Conservation (phyloP, 495 filamentous ascomycete genomes). For the Neohortaea acidophila region DNA sequence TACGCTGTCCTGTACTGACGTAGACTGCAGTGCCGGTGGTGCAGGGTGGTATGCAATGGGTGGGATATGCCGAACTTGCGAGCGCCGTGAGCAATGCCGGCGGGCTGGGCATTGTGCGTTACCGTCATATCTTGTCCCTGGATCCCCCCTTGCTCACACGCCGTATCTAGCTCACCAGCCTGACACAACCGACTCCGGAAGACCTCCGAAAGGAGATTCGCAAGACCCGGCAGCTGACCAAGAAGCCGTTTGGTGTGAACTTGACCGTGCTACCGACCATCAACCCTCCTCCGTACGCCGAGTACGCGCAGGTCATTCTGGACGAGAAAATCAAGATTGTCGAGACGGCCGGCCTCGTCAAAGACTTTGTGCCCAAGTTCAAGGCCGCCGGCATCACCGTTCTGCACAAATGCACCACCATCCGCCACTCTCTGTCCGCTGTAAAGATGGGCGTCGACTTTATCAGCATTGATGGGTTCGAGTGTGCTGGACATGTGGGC, state of each 20-base stretch:
- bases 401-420: conserved; percentile 95
- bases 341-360: conserved; percentile 91
- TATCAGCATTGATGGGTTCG: conserved; percentile 89
- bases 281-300: conserved; percentile 75
- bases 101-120: conserved; percentile 64
- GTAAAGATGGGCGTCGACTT: conserved; percentile 95
- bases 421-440: conserved; percentile 80
- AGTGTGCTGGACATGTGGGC: conserved; percentile 92
- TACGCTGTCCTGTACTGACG: not conserved
- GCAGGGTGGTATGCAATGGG: conserved; percentile 95
- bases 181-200: conserved; percentile 91
- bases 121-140: too few species aligned
- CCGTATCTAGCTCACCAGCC: conserved; percentile 51
- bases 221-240: conserved; percentile 69
- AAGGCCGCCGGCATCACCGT: conserved; percentile 61
- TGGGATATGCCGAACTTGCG: conserved; percentile 80
- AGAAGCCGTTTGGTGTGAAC: conserved; percentile 86
- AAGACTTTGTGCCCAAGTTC: conserved; percentile 80
- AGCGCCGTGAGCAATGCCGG: conserved; percentile 90
- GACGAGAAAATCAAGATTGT: conserved; percentile 88
- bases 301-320: conserved; percentile 84
- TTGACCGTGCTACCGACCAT: conserved; percentile 85
- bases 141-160: too few species aligned
- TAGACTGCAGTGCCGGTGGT: conserved; percentile 62
- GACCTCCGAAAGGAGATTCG: conserved; percentile 88